These are phyloP conservation scores for Podospora conica DNA, from an alignment of 495 filamentous ascomycete genomes.

Conservation along the genomic window DNA sequence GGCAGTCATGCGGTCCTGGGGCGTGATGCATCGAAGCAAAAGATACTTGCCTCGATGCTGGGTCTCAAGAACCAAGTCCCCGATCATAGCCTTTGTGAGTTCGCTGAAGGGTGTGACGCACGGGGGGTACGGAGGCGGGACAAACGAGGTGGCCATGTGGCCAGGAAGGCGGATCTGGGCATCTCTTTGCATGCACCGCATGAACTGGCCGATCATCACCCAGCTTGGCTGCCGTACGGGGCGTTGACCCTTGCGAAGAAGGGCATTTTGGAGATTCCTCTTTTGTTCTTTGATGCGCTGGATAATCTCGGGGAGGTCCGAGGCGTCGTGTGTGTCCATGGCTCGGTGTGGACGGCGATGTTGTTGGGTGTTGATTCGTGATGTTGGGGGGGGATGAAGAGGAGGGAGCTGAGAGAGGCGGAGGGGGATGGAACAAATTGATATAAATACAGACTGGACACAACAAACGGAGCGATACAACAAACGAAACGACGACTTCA, in stretches of 20 bases:
- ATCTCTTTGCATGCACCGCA: too few species aligned
- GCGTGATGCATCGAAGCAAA: slow-evolving; percentile 35
- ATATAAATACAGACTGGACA: neutral
- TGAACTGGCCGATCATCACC: neutral
- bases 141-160: neutral
- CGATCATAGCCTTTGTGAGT: slow-evolving; percentile 6
- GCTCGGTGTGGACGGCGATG: neutral
- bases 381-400: neutral
- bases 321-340: slow-evolving; percentile 9
- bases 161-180: too few species aligned
- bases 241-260: neutral
- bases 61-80: slow-evolving; percentile 33
- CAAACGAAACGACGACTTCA: neutral
- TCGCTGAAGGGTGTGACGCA: neutral
- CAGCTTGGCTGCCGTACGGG: neutral
- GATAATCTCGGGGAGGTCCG: neutral
- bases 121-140: slow-evolving; percentile 9
- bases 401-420: neutral
- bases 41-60: slow-evolving; percentile 43
- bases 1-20: slow-evolving; percentile 30
- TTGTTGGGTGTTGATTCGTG: neutral
- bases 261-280: neutral
- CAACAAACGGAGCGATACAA: neutral
- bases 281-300: neutral
- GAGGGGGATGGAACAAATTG: neutral